Percentiles rank a stretch among this genome's conserved stretches.
Evolutionary conservation across 805 yeast genomes (phyloP).

Genomic region (Spencermartinsiella europaea): DNA sequence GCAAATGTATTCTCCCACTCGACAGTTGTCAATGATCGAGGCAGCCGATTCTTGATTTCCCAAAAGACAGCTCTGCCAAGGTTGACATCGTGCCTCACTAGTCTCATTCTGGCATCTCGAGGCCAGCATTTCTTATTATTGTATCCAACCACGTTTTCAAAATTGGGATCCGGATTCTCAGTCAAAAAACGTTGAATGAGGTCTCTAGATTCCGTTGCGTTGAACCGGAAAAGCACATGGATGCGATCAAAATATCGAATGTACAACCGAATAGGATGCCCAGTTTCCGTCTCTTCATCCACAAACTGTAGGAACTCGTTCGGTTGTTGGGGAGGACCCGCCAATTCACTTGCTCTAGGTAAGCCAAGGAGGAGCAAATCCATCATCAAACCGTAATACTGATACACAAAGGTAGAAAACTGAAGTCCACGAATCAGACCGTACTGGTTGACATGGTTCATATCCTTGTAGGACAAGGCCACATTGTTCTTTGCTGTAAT

Average conservation of each 20-base stretch:
- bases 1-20: constrained; percentile 78
- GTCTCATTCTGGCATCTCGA: constrained; percentile 79
- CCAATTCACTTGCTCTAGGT: constrained; percentile 81
- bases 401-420: constrained; percentile 83
- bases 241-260: constrained; percentile 79
- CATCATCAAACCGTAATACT: constrained; percentile 79
- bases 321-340: constrained; percentile 69
- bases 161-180: constrained; percentile 90
- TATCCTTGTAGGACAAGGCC: constrained; percentile 78
- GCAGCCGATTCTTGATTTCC: constrained; percentile 80
- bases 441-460: constrained; percentile 86
- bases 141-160: constrained; percentile 79
- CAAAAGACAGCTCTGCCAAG: constrained; percentile 88
- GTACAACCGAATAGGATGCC: constrained; percentile 75
- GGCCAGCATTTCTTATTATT: constrained; percentile 95
- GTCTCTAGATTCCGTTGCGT: constrained; percentile 66
- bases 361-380: constrained; percentile 80
- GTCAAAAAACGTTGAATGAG: constrained; percentile 68
- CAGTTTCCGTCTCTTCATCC: constrained; percentile 50
- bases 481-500: constrained; percentile 86
- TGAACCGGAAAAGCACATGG: constrained; percentile 72
- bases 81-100: constrained; percentile 86
- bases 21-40: constrained; percentile 63
- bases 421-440: constrained; percentile 88
- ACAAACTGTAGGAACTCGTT: constrained; percentile 74